phyloP scores from a whole-genome alignment of 73 alveolate genomes.

The Paramecium caudatum region DNA sequence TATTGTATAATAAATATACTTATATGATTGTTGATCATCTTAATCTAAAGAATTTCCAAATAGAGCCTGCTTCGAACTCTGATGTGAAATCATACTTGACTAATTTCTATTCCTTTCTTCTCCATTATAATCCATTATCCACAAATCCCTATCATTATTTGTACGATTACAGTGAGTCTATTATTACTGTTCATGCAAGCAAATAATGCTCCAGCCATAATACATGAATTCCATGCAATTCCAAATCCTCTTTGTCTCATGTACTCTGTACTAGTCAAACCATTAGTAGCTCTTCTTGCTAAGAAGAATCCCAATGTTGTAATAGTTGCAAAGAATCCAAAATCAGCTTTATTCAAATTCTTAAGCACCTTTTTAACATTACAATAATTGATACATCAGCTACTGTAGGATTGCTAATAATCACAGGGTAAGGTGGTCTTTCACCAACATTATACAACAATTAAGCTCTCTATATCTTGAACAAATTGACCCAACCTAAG shows the following conservation, averaged over 20 bases:
- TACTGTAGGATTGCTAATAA: constrained; percentile 79
- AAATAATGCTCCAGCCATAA: constrained; percentile 39
- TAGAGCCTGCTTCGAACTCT: constrained; percentile 56
- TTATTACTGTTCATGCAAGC: constrained; percentile 46
- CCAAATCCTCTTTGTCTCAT: constrained; percentile 50
- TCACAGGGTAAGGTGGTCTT: constrained; percentile 88
- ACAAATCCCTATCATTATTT: constrained; percentile 50
- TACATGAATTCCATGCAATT: constrained; percentile 26
- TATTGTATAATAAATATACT: no score
- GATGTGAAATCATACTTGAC: constrained; percentile 53
- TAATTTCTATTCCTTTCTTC: constrained; percentile 35
- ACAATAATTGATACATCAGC: constrained; percentile 49
- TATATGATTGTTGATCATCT: constrained; percentile 34
- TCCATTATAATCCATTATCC: constrained; percentile 64
- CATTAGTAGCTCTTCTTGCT: not conserved
- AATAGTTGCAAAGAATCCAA: constrained; percentile 76
- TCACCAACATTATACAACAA: constrained; percentile 73
- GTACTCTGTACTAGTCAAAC: not conserved
- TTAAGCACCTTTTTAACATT: constrained; percentile 65
- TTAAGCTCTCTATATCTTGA: not conserved
- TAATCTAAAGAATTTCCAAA: constrained; percentile 62
- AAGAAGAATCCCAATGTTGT: not conserved
- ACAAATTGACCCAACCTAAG: constrained; percentile 52
- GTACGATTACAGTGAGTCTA: constrained; percentile 47
- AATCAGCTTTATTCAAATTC: constrained; percentile 76